phyloP scores from a whole-genome alignment of 2,329 filamentous ascomycete species.

The Cladosporium colombiae region DNA sequence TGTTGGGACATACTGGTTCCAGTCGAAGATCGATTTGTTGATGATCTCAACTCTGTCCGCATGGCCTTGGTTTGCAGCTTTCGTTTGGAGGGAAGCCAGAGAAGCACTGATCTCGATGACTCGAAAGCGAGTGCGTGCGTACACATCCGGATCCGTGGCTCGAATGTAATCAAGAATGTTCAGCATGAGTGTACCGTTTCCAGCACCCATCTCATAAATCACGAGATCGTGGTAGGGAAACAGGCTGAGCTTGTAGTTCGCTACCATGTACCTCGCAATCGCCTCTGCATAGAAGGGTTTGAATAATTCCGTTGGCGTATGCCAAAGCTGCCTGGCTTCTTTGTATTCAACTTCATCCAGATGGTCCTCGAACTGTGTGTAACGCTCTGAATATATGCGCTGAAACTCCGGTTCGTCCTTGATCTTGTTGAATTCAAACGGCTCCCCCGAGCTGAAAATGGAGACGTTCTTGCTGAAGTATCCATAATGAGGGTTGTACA shows the following conservation, averaged over 20 bases:
- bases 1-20: conserved; percentile 81
- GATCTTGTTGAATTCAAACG: conserved; percentile 82
- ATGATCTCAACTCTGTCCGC: conserved; percentile 86
- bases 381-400: conserved; percentile 71
- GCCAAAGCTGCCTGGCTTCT: conserved; percentile 89
- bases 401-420: conserved; percentile 86
- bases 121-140: conserved; percentile 87
- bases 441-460: conserved; percentile 84
- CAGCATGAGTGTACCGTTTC: conserved; percentile 95
- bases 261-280: conserved; percentile 90
- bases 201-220: conserved; percentile 98
- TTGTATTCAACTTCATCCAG: conserved; percentile 73
- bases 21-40: conserved; percentile 93
- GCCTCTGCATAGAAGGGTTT: conserved; percentile 95
- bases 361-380: conserved; percentile 84
- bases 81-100: conserved; percentile 75
- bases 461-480: conserved; percentile 40
- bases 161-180: conserved; percentile 98
- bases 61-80: conserved; percentile 72
- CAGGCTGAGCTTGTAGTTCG: conserved; percentile 91
- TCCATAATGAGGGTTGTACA: conserved; percentile 36
- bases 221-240: conserved; percentile 96
- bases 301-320: conserved; percentile 97
- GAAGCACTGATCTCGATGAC: conserved; percentile 92
- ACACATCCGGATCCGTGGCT: conserved; percentile 84